Percentiles rank a stretch among this genome's conserved stretches.
Evolutionary conservation across 805 yeast species (phyloP).

Genomic region (Pichia californica): DNA sequence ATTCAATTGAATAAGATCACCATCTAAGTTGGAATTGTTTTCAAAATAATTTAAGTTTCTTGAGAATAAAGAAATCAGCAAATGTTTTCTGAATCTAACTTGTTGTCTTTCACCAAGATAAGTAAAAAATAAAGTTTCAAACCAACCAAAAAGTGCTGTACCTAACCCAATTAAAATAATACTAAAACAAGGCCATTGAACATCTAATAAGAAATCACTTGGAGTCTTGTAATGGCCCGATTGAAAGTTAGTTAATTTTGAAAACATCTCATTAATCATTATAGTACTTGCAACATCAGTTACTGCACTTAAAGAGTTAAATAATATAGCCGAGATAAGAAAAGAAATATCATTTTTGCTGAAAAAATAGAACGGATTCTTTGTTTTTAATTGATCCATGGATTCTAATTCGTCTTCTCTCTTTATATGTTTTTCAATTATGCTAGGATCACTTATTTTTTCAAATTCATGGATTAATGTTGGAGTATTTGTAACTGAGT

Average conservation of each 20-base stretch:
- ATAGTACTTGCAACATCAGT: constrained; percentile 58
- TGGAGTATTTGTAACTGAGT: background rate
- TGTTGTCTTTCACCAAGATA: constrained; percentile 67
- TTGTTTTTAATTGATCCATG: background rate
- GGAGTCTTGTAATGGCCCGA: constrained; percentile 27
- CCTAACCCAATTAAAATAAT: constrained; percentile 43
- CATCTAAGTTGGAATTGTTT: constrained; percentile 46
- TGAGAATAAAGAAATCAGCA: constrained; percentile 41
- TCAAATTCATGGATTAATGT: background rate
- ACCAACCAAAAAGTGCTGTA: constrained; percentile 41
- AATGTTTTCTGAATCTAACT: constrained; percentile 40
- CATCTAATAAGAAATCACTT: constrained; percentile 29
- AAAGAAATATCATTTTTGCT: constrained; percentile 20
- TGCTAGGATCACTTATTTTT: background rate
- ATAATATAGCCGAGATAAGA: constrained; percentile 14
- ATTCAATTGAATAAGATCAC: constrained; percentile 58
- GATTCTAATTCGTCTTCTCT: too few species aligned
- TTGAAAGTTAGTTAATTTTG: constrained; percentile 31
- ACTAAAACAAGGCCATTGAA: constrained; percentile 31
- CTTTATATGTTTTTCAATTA: background rate
- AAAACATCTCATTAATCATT: constrained; percentile 60
- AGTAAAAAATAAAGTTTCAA: constrained; percentile 57
- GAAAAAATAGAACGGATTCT: constrained; percentile 23
- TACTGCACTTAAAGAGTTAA: constrained; percentile 44
- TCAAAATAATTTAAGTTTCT: constrained; percentile 62